Base-by-base conservation (phyloP, 352 stramenopile species). In the Globisporangium recalcitrans region DNA sequence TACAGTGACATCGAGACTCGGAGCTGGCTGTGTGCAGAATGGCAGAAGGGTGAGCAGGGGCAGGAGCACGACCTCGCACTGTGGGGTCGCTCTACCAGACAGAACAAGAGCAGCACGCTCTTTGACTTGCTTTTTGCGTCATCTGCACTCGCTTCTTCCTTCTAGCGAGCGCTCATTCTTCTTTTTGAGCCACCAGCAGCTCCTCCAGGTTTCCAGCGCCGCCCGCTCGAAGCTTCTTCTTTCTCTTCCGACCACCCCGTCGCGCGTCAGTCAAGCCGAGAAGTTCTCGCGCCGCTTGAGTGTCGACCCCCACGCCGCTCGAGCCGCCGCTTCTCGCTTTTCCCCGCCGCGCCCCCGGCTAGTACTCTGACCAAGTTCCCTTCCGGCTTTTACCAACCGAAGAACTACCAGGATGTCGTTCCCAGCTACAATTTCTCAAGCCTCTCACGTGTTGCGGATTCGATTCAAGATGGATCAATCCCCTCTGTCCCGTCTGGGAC, bases 261-360 rank as follows among this genome's bases (percentile, higher is more conserved):
- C 19, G 42, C 42, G 42, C 42, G 42, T 49, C 42, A 49, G 42
- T 49, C 42, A 49, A 49, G 42, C n/a, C 42, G 42, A 49, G 42
- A 49, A 49, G 42, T 24, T 13, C 42, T 24, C 8, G 42, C 42
- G 42, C 42, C 42, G n/a, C 42, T 49, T 26, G 42, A 49, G 42
- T 49, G 42, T 49, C n/a, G 42, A 49, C 42, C 16, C 42, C 34
- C 34, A 61, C 53, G 47, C 57, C 52, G 56, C 36, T 60, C 51
- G 58, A 57, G 52, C 64, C 56, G 61, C 66, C 61, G 74, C 74
- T 77, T 67, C 69, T 78, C 71, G 77, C 65, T 65, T 75, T 72
- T 65, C 60, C 44, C 68, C 65, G 68, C 65, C 67, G 64, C 53
- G 57, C 19, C 40, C 21, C 44, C 44, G 60, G 62, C 56, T 32